Evolutionary conservation across 768 basidiomycete species (phyloP), one percentile per base, ranked within the genome.

Genomic region (Rhizopogon vulgaris): DNA sequence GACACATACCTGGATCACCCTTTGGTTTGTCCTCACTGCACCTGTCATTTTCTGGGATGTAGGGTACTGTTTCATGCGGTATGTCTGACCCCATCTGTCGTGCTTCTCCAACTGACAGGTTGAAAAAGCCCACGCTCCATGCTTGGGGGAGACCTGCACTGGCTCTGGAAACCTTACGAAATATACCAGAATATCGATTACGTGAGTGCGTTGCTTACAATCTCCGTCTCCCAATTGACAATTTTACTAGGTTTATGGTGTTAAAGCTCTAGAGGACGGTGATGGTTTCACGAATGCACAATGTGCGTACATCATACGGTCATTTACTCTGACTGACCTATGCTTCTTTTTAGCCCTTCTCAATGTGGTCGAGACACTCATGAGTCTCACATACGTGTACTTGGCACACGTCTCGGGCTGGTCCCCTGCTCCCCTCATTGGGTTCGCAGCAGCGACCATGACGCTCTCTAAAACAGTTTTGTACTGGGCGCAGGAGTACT

Each of bases 211-310:
- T 24, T 52, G 18, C 49, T 68, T 56, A 73, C 51, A 70, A 74
- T 22, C 66, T 28, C 24, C 18, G 1, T 22, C 15, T n/a, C 18
- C 36, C n/a, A 25, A 24, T 11, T 32, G 24, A 10, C n/a, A 2
- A 41, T 27, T 37, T 38, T 10, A 17, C 30, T 42, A 89, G 84
- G 72, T 92, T 4, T 94, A 94, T 58, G 90, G 93, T 7, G 48
- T 82, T 25, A 75, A 77, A 46, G 78, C 88, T 0, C 71, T 85
- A n/a, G 68, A 82, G 56, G 68, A 73, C 0, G 79, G 81, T 30
- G 77, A 84, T 50, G 93, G 93, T 0, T 95, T 94, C 68, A 83
- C 91, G 15, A 89, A 81, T 58, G 92, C 92, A 14, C 91, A 94
- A 71, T 77, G 90, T 90, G 59, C 55, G 80, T 60, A n/a, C 34